Conservation (phyloP, 164 flowering plant genomes). For the Piper betle region DNA sequence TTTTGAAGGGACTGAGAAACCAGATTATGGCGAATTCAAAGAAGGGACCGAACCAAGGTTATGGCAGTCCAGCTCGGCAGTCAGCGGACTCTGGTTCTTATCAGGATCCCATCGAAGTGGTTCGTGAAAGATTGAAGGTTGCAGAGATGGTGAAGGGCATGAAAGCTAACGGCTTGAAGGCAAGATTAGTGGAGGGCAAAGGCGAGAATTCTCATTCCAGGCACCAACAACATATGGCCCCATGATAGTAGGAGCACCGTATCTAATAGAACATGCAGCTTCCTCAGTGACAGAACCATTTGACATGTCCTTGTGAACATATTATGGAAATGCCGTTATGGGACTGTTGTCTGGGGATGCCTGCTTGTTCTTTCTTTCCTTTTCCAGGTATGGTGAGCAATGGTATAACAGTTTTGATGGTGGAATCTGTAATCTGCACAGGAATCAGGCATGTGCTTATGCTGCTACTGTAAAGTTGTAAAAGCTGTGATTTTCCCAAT, state of each 20-base stretch:
- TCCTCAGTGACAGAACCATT: not conserved
- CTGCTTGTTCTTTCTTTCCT: not conserved
- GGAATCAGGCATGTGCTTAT: not conserved
- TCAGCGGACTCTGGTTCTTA: slow-evolving; percentile 32
- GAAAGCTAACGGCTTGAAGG: slow-evolving; percentile 29
- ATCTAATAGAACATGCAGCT: not conserved
- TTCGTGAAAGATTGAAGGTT: slow-evolving; percentile 28
- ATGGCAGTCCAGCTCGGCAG: slow-evolving; percentile 38
- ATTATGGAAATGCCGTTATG: not conserved
- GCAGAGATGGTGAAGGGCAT: slow-evolving; percentile 8
- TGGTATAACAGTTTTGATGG: not conserved
- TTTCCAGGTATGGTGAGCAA: not conserved
- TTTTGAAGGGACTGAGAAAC: slow-evolving; percentile 43
- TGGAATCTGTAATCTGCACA: not conserved
- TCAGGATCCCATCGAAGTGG: slow-evolving; percentile 20
- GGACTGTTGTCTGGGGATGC: not conserved
- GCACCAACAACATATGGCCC: slow-evolving; percentile 8
- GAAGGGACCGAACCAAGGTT: slow-evolving; percentile 25
- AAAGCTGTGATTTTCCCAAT: not conserved
- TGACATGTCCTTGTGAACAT: not conserved
- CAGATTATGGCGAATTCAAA: slow-evolving; percentile 35
- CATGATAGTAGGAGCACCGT: not conserved
- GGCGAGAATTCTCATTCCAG: slow-evolving; percentile 30
- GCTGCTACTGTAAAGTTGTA: not conserved
- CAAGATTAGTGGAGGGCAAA: slow-evolving; percentile 13